Evolutionary conservation across 1,139 yeast species (phyloP), one percentile per base, ranked within the genome.

Genomic region (Yamadazyma sp.): DNA sequence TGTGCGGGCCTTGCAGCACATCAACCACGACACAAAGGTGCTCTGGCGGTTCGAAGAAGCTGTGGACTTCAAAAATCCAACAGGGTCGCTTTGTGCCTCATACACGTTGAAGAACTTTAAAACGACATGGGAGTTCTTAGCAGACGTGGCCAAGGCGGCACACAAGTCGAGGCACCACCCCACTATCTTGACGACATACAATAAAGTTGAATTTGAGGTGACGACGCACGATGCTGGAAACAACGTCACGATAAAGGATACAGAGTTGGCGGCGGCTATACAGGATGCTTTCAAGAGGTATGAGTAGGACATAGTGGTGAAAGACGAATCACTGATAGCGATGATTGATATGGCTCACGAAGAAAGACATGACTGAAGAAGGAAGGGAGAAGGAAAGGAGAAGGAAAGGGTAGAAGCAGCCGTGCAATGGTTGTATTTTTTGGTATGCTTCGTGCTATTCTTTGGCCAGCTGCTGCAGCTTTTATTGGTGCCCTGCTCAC

Each of bases 151-250:
- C 1, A 61, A 77, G 61, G 63, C 78, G 33, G 73, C 88, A 1
- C 86, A 84, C 52, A 51, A 64, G 1, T 60, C 67, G 51, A 82
- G 80, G 20, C 95, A 87, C 51, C 96, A 87, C 54, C 95, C 95
- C 0, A 78, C 80, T 0, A 78, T 84, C 4, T 65, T 65, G 1
- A 82, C 82, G 2, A 71, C 80, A 0, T 86, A 86, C 53, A 86
- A 80, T 49, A 60, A 64, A 31, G 87, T 86, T 0, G 64, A 66
- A 11, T 50, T 86, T 3, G 67, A 70, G 22, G 58, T 86, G 30
- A 76, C 83, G 3, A 86, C 95, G 0, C 95, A 86, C 52, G 95
- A 86, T 52, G 64, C 70, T 0, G 68, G 64, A 0, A 69, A 70
- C 29, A 74, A 75, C 4, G 56, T 86, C 12, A 76, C 86, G 4